phyloP scores from a whole-genome alignment of 2,329 filamentous ascomycete genomes.

The Xylogone sp. region DNA sequence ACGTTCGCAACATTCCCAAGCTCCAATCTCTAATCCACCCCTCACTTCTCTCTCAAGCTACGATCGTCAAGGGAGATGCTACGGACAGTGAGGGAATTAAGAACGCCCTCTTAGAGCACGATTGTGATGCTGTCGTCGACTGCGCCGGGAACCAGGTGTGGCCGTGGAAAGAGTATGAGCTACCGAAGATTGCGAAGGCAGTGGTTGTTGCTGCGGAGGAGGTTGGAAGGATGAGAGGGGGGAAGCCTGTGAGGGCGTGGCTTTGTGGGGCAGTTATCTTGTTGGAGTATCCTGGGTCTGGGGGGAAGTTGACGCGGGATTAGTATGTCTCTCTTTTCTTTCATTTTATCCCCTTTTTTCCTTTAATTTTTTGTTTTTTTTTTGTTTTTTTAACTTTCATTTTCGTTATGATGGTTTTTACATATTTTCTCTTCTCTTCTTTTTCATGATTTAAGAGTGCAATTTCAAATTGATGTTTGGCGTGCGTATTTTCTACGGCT shows the following conservation, averaged over 20 bases:
- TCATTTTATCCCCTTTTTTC: too few relatives aligned
- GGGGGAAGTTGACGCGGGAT: slow-evolving; percentile 26
- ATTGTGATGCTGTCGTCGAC: slow-evolving; percentile 36
- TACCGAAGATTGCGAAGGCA: slow-evolving; percentile 33
- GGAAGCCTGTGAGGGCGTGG: slow-evolving; percentile 33
- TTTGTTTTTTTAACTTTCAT: too few relatives aligned
- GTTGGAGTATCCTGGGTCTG: slow-evolving; percentile 31
- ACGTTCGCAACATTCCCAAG: slow-evolving; percentile 35
- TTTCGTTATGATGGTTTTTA: too few relatives aligned
- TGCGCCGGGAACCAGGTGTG: slow-evolving; percentile 34
- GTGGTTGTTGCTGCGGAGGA: slow-evolving; percentile 29
- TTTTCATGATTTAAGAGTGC: too few relatives aligned
- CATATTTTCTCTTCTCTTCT: background rate
- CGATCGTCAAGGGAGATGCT: slow-evolving; percentile 34
- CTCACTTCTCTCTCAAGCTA: slow-evolving; percentile 23
- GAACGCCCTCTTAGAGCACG: slow-evolving; percentile 29
- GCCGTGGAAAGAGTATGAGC: slow-evolving; percentile 32
- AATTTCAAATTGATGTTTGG: too few relatives aligned
- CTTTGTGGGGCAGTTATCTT: slow-evolving; percentile 32
- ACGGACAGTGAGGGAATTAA: slow-evolving; percentile 31
- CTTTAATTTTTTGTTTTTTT: background rate
- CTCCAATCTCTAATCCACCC: slow-evolving; percentile 31
- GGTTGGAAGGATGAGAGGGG: slow-evolving; percentile 28
- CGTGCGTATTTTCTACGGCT: too few relatives aligned
- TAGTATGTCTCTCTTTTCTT: slow-evolving; percentile 23